phyloP scores from a whole-genome alignment of 2,329 filamentous ascomycete genomes.

The Xylariaceae sp. region DNA sequence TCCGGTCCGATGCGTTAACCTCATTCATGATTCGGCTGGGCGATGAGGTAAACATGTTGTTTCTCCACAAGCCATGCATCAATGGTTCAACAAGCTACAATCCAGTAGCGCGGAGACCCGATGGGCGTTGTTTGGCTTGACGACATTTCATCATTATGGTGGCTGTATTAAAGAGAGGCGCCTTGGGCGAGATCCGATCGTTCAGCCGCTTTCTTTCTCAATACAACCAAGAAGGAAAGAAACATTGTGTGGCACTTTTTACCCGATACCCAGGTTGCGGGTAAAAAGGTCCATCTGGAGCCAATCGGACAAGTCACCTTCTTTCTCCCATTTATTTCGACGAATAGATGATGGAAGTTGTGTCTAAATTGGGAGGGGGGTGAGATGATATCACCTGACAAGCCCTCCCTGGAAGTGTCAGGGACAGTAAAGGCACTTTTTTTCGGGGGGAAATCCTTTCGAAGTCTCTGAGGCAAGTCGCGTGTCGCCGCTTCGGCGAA shows the following conservation, averaged over 20 bases:
- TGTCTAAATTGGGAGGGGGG: not conserved
- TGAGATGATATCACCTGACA: not conserved
- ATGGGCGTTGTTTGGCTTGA: not conserved
- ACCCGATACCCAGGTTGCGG: not conserved
- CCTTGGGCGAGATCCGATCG: not conserved
- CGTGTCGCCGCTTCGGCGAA: not conserved
- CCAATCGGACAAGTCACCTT: not conserved
- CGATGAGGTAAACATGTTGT: too few relatives aligned
- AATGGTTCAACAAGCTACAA: not conserved
- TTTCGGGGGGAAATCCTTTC: not conserved
- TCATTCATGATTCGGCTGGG: too few relatives aligned
- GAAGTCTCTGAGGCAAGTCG: not conserved
- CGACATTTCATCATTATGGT: not conserved
- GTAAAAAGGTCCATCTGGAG: not conserved
- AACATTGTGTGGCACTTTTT: not conserved
- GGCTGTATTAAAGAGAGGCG: not conserved
- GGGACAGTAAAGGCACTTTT: not conserved
- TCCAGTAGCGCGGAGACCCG: too few relatives aligned
- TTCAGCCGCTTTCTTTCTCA: not conserved
- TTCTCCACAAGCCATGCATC: not conserved
- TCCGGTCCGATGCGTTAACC: not conserved
- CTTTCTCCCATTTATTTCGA: not conserved
- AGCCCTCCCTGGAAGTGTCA: not conserved
- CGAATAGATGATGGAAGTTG: not conserved
- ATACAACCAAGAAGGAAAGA: not conserved